These are phyloP conservation scores for Globomyces pollinis-pini DNA, from an alignment of 192 early-diverging fungal species.

Conservation along the genomic window DNA sequence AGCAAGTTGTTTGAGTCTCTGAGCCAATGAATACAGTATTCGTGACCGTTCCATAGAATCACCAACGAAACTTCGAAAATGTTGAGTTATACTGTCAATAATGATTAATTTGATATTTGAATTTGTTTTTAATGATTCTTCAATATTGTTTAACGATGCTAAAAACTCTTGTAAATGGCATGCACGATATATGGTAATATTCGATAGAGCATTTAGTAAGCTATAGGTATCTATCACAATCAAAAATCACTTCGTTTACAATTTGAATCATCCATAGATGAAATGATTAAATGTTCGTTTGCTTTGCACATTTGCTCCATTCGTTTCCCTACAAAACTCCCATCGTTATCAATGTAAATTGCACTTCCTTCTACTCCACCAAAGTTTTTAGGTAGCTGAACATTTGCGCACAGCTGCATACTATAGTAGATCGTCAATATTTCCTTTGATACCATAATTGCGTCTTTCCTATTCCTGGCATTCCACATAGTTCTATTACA, in stretches of 20 bases:
- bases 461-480: constrained; percentile 10
- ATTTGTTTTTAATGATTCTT: background rate
- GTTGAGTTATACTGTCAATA: constrained; percentile 3
- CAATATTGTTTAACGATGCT: background rate
- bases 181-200: background rate
- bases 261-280: background rate
- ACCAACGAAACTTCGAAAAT: background rate
- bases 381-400: background rate
- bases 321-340: constrained; percentile 5
- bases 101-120: background rate
- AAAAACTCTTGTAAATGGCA: background rate
- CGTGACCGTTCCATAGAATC: background rate
- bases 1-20: background rate
- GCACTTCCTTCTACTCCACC: constrained; percentile 6
- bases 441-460: too few species aligned
- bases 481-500: constrained; percentile 3
- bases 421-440: too few species aligned
- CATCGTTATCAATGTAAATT: constrained; percentile 11
- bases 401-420: constrained; percentile 9
- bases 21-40: constrained; percentile 2
- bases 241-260: background rate
- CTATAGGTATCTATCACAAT: too few species aligned
- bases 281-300: too few species aligned
- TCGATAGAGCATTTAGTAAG: too few species aligned
- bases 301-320: background rate